phyloP scores from a whole-genome alignment of 805 yeast genomes.

The Teunomyces barrocoloradensis region DNA sequence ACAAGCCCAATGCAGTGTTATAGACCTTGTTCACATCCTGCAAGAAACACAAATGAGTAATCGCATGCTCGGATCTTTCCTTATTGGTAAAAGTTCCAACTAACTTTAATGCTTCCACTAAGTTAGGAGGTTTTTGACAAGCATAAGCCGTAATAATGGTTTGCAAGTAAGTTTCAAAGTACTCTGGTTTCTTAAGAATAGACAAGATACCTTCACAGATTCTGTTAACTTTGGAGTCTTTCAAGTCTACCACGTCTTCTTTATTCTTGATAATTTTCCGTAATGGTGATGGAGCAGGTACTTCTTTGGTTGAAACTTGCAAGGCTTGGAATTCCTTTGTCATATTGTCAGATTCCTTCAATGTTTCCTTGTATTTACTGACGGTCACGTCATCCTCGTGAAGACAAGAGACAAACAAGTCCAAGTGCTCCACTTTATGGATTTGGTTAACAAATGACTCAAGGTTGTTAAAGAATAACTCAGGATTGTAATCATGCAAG shows the following conservation, averaged over 20 bases:
- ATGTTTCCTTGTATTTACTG: slow-evolving; percentile 81
- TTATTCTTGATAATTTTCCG: slow-evolving; percentile 40
- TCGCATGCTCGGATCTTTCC: slow-evolving; percentile 51
- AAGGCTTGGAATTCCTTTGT: slow-evolving; percentile 8
- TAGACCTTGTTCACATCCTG: slow-evolving; percentile 86
- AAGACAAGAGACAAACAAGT: slow-evolving; percentile 81
- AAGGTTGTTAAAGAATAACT: slow-evolving; percentile 59
- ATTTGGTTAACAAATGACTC: slow-evolving; percentile 70
- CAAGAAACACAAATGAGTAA: slow-evolving; percentile 84
- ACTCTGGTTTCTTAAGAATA: slow-evolving; percentile 51
- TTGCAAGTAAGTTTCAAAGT: slow-evolving; percentile 61
- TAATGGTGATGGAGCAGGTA: slow-evolving; percentile 18
- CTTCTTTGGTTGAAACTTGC: slow-evolving; percentile 15
- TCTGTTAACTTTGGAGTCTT: slow-evolving; percentile 62
- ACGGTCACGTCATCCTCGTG: slow-evolving; percentile 81
- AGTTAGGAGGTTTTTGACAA: slow-evolving; percentile 84
- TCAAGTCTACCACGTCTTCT: slow-evolving; percentile 34
- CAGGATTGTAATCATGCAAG: slow-evolving; percentile 82
- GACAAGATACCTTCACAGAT: slow-evolving; percentile 71
- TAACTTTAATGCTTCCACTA: slow-evolving; percentile 66
- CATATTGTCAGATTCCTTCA: slow-evolving; percentile 15
- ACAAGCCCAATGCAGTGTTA: slow-evolving; percentile 73
- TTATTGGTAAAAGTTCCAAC: slow-evolving; percentile 52
- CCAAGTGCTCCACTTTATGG: slow-evolving; percentile 70
- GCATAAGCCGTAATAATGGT: slow-evolving; percentile 88